Evolutionary conservation across 1,139 yeast genomes (phyloP), one percentile per base, ranked within the genome.

Genomic region (Pichia sp.): DNA sequence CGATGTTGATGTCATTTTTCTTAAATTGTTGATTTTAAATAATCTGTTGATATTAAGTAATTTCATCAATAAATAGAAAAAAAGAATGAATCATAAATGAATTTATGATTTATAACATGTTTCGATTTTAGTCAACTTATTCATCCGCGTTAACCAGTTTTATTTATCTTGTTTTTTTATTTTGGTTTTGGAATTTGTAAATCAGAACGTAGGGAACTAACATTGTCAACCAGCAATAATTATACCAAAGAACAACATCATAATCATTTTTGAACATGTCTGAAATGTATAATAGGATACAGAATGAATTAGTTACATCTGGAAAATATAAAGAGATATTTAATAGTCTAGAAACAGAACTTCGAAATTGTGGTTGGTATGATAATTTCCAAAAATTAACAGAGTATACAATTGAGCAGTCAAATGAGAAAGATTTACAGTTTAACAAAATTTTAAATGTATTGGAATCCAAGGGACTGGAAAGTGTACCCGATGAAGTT

Each of bases 331-430:
- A 87, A 57, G 65, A 73, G 58, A 82, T 85, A 54, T 81, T 83
- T 53, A 77, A 78, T 53, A 74, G 75, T 51, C 71, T 90, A 54
- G 81, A 83, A 60, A 75, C 83, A 52, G 80, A 80, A 62, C 75
- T 91, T 30, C 76, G 81, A 54, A 87, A 87, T 63, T 76, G 84
- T 3, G 97, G 97, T 9, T 91, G 97, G 97, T 82, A 81, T 60
- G 96, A 88, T 60, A 78, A 84, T 55, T 82, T 90, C 34, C 75
- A 80, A 51, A 79, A 75, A 49, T 61, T 85, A 51, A 85, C 95
- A 1, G 57, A 65, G 58, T 75, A 73, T 44, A 72, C 63, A 0
- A 56, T 65, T 66, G 65, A 67, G 66, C 48, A 70, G 16, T 42
- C 56, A 1, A 48, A 51, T 2, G 56, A 57, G 25, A 55, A 58